Base-by-base conservation (phyloP, 345 rosid genomes). In the Barbarea vulgaris region DNA sequence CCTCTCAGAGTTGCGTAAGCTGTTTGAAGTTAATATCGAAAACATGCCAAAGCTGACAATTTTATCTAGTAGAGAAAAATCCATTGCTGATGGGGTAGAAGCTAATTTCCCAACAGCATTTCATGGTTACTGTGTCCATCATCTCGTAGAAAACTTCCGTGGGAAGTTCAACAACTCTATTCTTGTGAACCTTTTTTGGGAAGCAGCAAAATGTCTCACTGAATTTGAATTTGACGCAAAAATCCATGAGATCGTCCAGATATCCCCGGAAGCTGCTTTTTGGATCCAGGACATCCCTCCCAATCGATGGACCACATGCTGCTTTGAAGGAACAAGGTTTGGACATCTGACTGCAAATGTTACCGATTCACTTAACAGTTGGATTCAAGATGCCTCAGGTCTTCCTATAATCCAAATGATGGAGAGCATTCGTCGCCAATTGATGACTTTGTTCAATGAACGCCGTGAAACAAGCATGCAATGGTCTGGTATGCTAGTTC, bases 41-140 rank as follows among this genome's bases (percentile, higher is more conserved):
- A 92, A 90, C 86, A 92, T 95, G 97, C 97, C 97, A 0, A 86
- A 88, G 85, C 93, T 95, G 76, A 92, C 97, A 25, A 90, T 94
- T 66, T 82, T 94, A 77, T 94, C 98, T 12, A 91, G 83, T 64
- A 84, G 92, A 76, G 89, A 90, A 44, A 75, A 81, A 53, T 88
- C 89, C 51, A 85, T 94, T 66, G 89, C 82, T 30, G 97, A 91
- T 24, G 96, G 93, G 21, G 98, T 94, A 21, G 97, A 90, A 46
- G 79, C 86, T 19, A 90, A 87, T 54, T 95, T 95, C 69, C 98
- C 97, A 50, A 91, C 96, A 2, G 97, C 97, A 48, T 94, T 94
- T 77, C 98, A 94, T 73, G 96, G 97, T 47, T 88, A 84, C 67
- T 91, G 98, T 81, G 84, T 94, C 88, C 97, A 89, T 51, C 89